phyloP scores from a whole-genome alignment of 1,139 yeast species.

The Suhomyces choctaworum region DNA sequence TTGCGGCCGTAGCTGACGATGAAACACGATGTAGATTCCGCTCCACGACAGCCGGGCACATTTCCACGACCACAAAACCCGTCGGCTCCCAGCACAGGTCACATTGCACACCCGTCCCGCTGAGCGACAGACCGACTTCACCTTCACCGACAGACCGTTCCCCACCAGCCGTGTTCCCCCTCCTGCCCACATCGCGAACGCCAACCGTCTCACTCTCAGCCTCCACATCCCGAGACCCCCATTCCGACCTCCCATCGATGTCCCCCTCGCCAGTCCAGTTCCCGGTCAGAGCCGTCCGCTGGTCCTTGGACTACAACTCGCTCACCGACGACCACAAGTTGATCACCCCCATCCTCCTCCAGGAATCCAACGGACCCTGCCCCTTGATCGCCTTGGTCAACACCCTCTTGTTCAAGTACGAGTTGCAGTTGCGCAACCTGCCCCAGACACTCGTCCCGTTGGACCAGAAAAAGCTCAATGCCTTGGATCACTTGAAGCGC shows the following conservation, averaged over 20 bases:
- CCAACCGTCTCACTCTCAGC: too few species aligned
- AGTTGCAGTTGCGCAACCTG: slow-evolving; percentile 21
- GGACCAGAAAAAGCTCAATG: slow-evolving; percentile 15
- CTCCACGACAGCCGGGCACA: background rate
- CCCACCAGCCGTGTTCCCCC: too few species aligned
- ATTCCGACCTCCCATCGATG: too few species aligned
- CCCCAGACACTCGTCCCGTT: slow-evolving; percentile 11
- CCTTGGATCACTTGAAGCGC: slow-evolving; percentile 25
- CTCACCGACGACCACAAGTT: slow-evolving; percentile 29
- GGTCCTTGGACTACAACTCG: slow-evolving; percentile 22
- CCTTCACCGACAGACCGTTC: too few species aligned
- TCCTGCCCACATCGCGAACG: too few species aligned
- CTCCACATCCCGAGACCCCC: too few species aligned
- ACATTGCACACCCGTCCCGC: too few species aligned
- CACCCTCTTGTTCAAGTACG: slow-evolving; percentile 55
- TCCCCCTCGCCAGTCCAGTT: too few species aligned
- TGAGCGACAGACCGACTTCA: too few species aligned
- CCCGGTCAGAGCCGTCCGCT: slow-evolving; percentile 21
- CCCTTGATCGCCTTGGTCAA: slow-evolving; percentile 83
- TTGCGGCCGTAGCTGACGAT: slow-evolving; percentile 9
- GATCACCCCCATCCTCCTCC: slow-evolving; percentile 64
- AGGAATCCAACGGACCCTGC: slow-evolving; percentile 85
- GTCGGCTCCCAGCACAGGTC: too few species aligned
- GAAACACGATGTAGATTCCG: slow-evolving; percentile 5
- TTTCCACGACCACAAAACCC: background rate